phyloP scores from a whole-genome alignment of 2,329 filamentous ascomycete species.

The Hymenoscyphus fraxineus region DNA sequence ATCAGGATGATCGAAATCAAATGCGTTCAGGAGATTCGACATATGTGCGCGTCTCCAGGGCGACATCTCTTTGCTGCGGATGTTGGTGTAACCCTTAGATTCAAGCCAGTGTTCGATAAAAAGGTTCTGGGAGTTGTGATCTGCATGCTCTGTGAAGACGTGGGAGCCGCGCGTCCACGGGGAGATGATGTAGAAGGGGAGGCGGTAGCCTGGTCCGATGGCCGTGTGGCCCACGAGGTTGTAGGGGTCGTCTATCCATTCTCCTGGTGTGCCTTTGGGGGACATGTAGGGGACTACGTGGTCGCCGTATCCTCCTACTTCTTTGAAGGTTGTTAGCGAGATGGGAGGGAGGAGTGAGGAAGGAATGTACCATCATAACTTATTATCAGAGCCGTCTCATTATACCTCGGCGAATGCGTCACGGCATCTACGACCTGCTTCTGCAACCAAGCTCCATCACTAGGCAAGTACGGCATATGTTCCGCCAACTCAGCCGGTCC shows the following conservation, averaged over 20 bases:
- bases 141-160: constrained; percentile 51
- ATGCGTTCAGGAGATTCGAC: constrained; percentile 45
- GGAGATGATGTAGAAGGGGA: constrained; percentile 53
- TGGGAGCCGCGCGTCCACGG: constrained; percentile 52
- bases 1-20: constrained; percentile 45
- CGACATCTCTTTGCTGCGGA: constrained; percentile 40
- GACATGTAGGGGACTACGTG: constrained; percentile 51
- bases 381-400: constrained; percentile 46
- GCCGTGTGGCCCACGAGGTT: constrained; percentile 41
- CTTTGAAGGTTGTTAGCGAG: constrained; percentile 25
- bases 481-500: constrained; percentile 48
- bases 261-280: constrained; percentile 45
- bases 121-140: constrained; percentile 53
- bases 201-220: constrained; percentile 45
- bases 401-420: constrained; percentile 46
- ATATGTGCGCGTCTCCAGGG: constrained; percentile 44
- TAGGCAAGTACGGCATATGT: constrained; percentile 49
- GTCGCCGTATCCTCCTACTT: constrained; percentile 53
- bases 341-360: neutral
- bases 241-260: constrained; percentile 49
- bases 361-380: constrained; percentile 41
- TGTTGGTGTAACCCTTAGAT: constrained; percentile 36
- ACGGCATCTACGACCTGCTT: constrained; percentile 48
- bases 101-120: constrained; percentile 49
- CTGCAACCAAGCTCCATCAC: constrained; percentile 52